Evolutionary conservation across 140 eudicot species (phyloP).

Genomic region (Cichorium intybus): DNA sequence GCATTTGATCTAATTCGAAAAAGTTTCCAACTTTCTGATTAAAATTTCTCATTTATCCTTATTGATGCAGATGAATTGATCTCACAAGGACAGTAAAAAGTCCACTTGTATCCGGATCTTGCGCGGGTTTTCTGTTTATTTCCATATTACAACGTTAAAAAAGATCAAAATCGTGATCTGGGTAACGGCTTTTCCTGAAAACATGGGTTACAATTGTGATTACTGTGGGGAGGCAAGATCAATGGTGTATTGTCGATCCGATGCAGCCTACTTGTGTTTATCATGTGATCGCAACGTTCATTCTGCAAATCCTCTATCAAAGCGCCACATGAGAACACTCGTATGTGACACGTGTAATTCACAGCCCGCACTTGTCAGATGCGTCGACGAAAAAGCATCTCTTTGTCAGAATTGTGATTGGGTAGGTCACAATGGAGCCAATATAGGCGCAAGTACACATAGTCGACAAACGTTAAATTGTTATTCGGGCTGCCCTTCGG

Average conservation of each 20-base stretch:
- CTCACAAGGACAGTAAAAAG: background rate
- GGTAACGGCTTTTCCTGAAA: constrained; percentile 7
- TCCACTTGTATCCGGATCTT: background rate
- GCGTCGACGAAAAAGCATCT: constrained; percentile 69
- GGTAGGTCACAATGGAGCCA: constrained; percentile 54
- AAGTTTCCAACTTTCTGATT: constrained; percentile 12
- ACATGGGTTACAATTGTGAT: constrained; percentile 83
- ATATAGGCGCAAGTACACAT: constrained; percentile 44
- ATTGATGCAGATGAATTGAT: constrained; percentile 31
- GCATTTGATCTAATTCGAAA: constrained; percentile 6
- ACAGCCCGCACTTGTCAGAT: constrained; percentile 82
- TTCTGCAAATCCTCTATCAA: constrained; percentile 87
- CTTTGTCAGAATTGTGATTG: constrained; percentile 91
- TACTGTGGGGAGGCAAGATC: constrained; percentile 85
- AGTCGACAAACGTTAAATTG: constrained; percentile 69
- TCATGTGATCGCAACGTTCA: constrained; percentile 93
- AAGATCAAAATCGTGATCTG: constrained; percentile 8
- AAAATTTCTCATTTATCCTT: constrained; percentile 10
- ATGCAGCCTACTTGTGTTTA: constrained; percentile 88
- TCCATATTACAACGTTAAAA: background rate
- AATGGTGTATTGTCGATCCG: constrained; percentile 92
- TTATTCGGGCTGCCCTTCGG: constrained; percentile 91
- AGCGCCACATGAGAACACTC: constrained; percentile 87
- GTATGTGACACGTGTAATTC: constrained; percentile 84
- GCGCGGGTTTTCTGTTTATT: background rate